phyloP scores from a whole-genome alignment of 2,329 filamentous ascomycete species.

The Podosphaera fusca region DNA sequence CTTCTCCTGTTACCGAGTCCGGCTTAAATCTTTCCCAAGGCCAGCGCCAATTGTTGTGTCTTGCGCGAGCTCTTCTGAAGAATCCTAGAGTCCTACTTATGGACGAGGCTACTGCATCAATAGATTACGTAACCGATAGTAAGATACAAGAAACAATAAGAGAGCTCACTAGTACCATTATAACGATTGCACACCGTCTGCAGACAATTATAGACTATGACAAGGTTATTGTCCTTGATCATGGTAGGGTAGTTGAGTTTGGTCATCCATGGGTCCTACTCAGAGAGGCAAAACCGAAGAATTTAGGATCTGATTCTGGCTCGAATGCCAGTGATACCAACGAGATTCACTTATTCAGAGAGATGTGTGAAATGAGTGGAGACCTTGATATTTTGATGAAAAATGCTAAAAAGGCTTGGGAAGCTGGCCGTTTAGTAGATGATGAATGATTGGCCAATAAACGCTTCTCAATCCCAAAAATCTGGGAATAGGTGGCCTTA shows the following conservation, averaged over 20 bases:
- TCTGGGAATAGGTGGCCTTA: too few species aligned
- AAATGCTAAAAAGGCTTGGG: conserved; percentile 26
- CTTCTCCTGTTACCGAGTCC: conserved; percentile 65
- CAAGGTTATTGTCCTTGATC: conserved; percentile 84
- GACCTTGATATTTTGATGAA: conserved; percentile 33
- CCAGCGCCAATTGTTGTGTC: conserved; percentile 80
- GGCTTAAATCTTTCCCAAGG: conserved; percentile 90
- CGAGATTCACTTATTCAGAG: conserved; percentile 21
- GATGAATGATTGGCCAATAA: conserved; percentile 10
- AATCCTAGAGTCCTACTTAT: conserved; percentile 85
- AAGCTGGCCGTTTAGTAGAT: conserved; percentile 20
- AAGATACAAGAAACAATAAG: conserved; percentile 95
- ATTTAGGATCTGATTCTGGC: background rate
- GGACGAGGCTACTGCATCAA: conserved; percentile 95
- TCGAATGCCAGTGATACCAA: background rate
- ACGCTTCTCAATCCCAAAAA: too few species aligned
- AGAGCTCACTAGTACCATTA: conserved; percentile 79
- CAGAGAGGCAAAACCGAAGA: conserved; percentile 25
- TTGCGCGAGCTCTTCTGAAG: conserved; percentile 82
- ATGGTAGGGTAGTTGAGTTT: conserved; percentile 68
- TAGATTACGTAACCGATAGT: conserved; percentile 84
- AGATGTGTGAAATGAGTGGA: conserved; percentile 47
- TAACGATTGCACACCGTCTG: conserved; percentile 86
- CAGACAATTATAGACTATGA: conserved; percentile 98
- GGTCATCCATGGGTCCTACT: conserved; percentile 75